These are phyloP conservation scores for Debaryomyces fabryi DNA, from an alignment of 1,139 yeast genomes.

Conservation along the genomic window DNA sequence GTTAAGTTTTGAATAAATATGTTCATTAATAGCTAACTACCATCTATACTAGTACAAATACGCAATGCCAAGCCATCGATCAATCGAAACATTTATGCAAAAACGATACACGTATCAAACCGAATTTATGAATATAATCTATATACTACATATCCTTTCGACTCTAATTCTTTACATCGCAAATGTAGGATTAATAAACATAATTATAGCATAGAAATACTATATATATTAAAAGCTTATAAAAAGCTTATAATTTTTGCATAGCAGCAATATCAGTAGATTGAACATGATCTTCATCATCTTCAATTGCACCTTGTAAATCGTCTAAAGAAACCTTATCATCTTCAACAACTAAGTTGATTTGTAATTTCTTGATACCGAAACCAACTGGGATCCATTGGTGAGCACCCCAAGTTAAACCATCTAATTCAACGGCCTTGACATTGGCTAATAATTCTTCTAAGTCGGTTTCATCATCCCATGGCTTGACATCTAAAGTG, in stretches of 20 bases:
- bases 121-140: neutral
- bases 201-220: conserved; percentile 4
- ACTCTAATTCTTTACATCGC: conserved; percentile 3
- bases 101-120: neutral
- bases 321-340: conserved; percentile 92
- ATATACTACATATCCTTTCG: neutral
- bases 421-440: conserved; percentile 82
- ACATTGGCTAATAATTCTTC: conserved; percentile 86
- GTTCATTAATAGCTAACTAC: too few relatives aligned
- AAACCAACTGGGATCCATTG: conserved; percentile 96
- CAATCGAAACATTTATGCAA: neutral
- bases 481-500: conserved; percentile 97
- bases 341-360: conserved; percentile 97
- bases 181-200: conserved; percentile 7
- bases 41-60: neutral
- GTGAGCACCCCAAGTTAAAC: conserved; percentile 98
- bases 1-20: too few relatives aligned
- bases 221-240: conserved; percentile 2
- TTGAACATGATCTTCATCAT: conserved; percentile 98
- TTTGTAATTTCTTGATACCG: conserved; percentile 99
- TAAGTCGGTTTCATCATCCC: conserved; percentile 99
- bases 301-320: conserved; percentile 83
- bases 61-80: neutral
- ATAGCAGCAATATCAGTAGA: conserved; percentile 98
- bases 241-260: conserved; percentile 78